Conservation (phyloP, 2,329 filamentous ascomycete species). For the Aspergillus felis region DNA sequence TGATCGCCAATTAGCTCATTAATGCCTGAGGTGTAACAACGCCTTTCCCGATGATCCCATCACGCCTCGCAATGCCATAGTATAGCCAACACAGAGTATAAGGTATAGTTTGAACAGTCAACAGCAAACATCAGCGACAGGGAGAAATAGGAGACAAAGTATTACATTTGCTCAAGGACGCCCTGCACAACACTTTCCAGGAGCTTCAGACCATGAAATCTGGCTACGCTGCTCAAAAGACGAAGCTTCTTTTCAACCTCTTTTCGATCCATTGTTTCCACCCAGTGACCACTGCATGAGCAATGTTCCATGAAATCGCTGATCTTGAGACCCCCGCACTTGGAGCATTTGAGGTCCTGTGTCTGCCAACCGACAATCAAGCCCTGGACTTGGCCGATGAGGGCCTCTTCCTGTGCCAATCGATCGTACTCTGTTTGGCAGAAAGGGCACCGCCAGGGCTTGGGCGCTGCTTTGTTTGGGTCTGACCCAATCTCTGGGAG, state of each 20-base stretch:
- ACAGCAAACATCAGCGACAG: slow-evolving; percentile 7
- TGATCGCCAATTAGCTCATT: not conserved
- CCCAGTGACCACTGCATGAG: slow-evolving; percentile 84
- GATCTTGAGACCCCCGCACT: slow-evolving; percentile 61
- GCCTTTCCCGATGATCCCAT: not conserved
- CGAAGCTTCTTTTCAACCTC: slow-evolving; percentile 62
- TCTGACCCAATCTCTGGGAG: slow-evolving; percentile 50
- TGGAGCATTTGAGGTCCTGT: slow-evolving; percentile 85
- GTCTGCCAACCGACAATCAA: slow-evolving; percentile 75
- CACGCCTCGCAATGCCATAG: not conserved
- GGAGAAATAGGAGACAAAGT: slow-evolving; percentile 1
- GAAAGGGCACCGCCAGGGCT: slow-evolving; percentile 70
- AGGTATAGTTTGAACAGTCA: slow-evolving; percentile 1
- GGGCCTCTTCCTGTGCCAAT: slow-evolving; percentile 76
- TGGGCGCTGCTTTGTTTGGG: slow-evolving; percentile 30
- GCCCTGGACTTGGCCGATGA: slow-evolving; percentile 73
- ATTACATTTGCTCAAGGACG: slow-evolving; percentile 48
- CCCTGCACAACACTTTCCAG: slow-evolving; percentile 69
- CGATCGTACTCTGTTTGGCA: slow-evolving; percentile 73
- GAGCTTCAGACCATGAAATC: slow-evolving; percentile 78
- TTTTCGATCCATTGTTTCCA: slow-evolving; percentile 62
- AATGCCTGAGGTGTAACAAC: not conserved
- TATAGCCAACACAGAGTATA: slow-evolving; percentile 3
- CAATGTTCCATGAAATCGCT: slow-evolving; percentile 99
- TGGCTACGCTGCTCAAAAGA: slow-evolving; percentile 71